Percentiles rank a stretch among this genome's conserved stretches.
Evolutionary conservation across 2,329 filamentous ascomycete species (phyloP).

Genomic region (Aureobasidium sp.): DNA sequence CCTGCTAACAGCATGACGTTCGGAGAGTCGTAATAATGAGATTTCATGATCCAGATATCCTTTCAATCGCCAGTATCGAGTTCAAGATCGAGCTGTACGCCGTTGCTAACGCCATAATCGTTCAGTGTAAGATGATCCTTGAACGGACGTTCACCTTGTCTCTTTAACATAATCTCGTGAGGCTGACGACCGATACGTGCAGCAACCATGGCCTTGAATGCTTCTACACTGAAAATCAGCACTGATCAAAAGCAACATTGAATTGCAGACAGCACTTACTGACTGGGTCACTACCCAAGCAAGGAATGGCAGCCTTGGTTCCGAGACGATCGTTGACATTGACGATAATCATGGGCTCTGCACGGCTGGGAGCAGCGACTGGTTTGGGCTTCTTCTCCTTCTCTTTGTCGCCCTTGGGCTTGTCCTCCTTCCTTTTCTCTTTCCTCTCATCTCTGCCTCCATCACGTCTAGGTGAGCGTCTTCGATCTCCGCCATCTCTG

Average conservation of each 20-base stretch:
- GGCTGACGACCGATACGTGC: conserved; percentile 81
- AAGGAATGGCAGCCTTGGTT: conserved; percentile 91
- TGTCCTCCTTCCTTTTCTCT: conserved; percentile 12
- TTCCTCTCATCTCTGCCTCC: conserved; percentile 14
- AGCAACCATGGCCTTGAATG: conserved; percentile 88
- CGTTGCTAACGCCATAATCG: conserved; percentile 91
- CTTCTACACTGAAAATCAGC: conserved; percentile 35
- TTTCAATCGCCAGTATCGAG: conserved; percentile 34
- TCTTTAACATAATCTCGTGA: conserved; percentile 84
- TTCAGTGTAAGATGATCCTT: conserved; percentile 82
- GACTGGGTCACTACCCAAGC: conserved; percentile 75
- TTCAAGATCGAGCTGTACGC: conserved; percentile 55
- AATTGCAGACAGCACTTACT: conserved; percentile 31
- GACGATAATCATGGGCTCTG: conserved; percentile 86
- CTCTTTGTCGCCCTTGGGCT: conserved; percentile 24
- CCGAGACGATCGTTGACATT: conserved; percentile 92
- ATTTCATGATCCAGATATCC: background rate
- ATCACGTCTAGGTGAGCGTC: conserved; percentile 9
- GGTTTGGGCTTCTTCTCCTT: conserved; percentile 21
- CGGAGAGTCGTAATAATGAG: too few species aligned
- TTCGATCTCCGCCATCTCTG: conserved; percentile 15
- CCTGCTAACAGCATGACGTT: background rate
- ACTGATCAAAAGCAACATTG: background rate
- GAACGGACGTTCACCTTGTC: conserved; percentile 87
- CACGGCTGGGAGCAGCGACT: conserved; percentile 27